These are phyloP conservation scores for Clonostachys rosea DNA, from an alignment of 2,329 filamentous ascomycete genomes.

Conservation along the genomic window DNA sequence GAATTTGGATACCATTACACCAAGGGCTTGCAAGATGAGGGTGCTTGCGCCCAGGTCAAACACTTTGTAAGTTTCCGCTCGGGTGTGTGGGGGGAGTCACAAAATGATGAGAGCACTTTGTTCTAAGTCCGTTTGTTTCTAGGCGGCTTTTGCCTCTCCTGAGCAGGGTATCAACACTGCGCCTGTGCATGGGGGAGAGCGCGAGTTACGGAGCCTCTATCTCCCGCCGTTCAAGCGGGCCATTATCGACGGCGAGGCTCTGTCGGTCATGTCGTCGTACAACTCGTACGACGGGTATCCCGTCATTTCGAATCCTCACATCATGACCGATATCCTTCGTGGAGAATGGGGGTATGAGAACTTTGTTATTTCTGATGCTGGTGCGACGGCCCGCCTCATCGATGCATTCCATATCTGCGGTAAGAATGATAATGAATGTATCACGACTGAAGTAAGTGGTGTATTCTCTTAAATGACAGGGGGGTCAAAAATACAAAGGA, in stretches of 20 bases:
- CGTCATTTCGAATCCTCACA: conserved; percentile 58
- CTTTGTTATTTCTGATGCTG: conserved; percentile 60
- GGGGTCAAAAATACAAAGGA: no score
- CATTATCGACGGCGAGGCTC: conserved; percentile 66
- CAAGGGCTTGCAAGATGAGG: conserved; percentile 56
- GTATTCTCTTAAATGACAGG: no score
- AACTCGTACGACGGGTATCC: conserved; percentile 71
- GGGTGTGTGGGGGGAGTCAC: not conserved
- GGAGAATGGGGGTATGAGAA: conserved; percentile 72
- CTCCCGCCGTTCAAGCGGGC: conserved; percentile 62
- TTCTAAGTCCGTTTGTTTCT: not conserved
- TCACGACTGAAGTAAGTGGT: conserved; percentile 48
- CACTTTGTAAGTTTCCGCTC: conserved; percentile 50
- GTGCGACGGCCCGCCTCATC: conserved; percentile 65
- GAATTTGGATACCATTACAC: conserved; percentile 59
- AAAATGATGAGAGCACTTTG: not conserved
- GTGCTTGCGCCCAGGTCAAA: conserved; percentile 69
- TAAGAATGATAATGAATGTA: conserved; percentile 55
- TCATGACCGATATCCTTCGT: conserved; percentile 64
- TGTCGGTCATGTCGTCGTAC: conserved; percentile 70
- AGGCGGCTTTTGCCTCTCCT: conserved; percentile 59
- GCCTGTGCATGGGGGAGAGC: conserved; percentile 46
- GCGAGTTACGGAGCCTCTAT: conserved; percentile 49
- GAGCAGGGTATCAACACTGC: conserved; percentile 71
- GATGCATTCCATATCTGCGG: conserved; percentile 60